Evolutionary conservation across 352 stramenopile genomes (phyloP).

Genomic region (Phytophthora hibernalis): DNA sequence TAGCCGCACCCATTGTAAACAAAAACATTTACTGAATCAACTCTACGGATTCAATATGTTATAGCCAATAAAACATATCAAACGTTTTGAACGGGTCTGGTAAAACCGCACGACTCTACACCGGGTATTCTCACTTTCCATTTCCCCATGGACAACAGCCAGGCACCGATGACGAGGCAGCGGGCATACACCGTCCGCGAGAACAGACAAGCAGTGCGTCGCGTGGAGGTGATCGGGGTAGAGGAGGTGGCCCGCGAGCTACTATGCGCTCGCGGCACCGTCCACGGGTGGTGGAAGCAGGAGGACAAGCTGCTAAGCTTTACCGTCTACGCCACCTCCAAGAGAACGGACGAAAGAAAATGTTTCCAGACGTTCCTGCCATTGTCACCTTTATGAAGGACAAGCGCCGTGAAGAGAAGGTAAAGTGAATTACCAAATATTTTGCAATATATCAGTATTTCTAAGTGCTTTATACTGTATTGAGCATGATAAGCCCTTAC

Average conservation of each 20-base stretch:
- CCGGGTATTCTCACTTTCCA: neutral
- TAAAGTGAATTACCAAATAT: too few species aligned
- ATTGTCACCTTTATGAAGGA: conserved; percentile 4
- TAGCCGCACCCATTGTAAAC: too few species aligned
- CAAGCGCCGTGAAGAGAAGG: neutral
- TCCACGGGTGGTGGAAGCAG: neutral
- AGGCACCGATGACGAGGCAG: neutral
- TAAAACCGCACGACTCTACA: neutral
- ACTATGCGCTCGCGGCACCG: too few species aligned
- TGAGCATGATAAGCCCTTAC: neutral
- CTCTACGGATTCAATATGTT: too few species aligned
- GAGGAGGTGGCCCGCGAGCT: neutral
- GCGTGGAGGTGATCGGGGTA: neutral
- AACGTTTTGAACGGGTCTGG: neutral
- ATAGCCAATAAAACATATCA: too few species aligned
- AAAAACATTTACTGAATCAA: too few species aligned
- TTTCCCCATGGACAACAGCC: too few species aligned
- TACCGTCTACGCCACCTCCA: conserved; percentile 5
- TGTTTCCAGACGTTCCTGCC: neutral
- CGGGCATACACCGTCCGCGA: neutral
- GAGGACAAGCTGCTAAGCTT: neutral
- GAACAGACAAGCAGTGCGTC: neutral
- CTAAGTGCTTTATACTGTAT: neutral
- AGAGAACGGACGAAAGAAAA: neutral
- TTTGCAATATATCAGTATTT: neutral